phyloP scores from a whole-genome alignment of 768 basidiomycete species.

The Kwoniella sp. region DNA sequence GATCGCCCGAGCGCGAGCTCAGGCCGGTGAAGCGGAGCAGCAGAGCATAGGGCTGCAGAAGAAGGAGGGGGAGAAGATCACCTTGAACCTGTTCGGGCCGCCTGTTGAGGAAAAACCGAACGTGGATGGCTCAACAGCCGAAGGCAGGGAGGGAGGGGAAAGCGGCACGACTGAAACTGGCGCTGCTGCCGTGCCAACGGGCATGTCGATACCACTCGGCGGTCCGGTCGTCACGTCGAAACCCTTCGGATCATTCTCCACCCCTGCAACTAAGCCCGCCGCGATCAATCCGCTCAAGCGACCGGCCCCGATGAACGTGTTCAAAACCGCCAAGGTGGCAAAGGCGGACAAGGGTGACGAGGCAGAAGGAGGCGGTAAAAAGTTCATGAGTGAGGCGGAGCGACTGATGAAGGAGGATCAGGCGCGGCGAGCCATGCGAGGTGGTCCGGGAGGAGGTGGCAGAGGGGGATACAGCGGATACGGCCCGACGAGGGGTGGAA shows the following conservation, averaged over 20 bases:
- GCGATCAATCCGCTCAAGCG: conserved; percentile 42
- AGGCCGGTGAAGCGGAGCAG: conserved; percentile 14
- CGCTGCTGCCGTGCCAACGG: neutral
- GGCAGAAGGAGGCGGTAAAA: conserved; percentile 53
- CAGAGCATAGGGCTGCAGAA: conserved; percentile 33
- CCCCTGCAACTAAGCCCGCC: conserved; percentile 11
- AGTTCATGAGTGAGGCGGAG: conserved; percentile 74
- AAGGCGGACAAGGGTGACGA: conserved; percentile 16
- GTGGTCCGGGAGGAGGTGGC: conserved; percentile 14
- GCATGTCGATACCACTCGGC: neutral
- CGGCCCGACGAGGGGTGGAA: conserved; percentile 27
- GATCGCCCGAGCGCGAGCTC: conserved; percentile 71
- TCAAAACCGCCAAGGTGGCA: conserved; percentile 52
- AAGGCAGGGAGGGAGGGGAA: neutral
- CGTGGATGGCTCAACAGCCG: neutral
- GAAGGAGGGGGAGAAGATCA: conserved; percentile 42
- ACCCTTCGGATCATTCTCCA: conserved; percentile 17
- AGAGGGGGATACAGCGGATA: conserved; percentile 31
- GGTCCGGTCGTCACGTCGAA: no score
- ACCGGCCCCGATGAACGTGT: conserved; percentile 55
- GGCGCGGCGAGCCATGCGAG: conserved; percentile 62
- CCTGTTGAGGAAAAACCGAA: conserved; percentile 2
- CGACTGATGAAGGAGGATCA: conserved; percentile 82
- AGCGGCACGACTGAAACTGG: neutral
- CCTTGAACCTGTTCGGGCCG: conserved; percentile 29